A percentile compares a stretch with the other conserved stretches of the same genome.
phyloP scores from a whole-genome alignment of 805 yeast genomes.

The Suhomyces pyralidae region DNA sequence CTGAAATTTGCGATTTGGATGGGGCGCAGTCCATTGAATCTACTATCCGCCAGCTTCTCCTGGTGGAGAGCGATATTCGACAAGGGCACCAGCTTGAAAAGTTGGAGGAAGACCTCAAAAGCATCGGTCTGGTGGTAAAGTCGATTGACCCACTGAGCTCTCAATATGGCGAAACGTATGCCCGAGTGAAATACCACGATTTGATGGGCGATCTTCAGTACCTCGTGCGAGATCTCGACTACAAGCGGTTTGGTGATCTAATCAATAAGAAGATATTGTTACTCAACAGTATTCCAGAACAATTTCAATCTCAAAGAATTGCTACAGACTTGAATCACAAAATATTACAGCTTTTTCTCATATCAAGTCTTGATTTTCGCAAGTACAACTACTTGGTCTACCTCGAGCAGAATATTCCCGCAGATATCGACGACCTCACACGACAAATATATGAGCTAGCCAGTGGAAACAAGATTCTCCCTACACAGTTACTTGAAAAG shows the following conservation, averaged over 20 bases:
- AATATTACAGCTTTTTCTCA: slow-evolving; percentile 27
- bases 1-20: background rate
- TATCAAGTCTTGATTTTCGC: slow-evolving; percentile 35
- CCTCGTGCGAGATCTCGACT: slow-evolving; percentile 14
- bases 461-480: slow-evolving; percentile 12
- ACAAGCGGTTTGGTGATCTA: slow-evolving; percentile 19
- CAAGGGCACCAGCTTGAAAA: background rate
- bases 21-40: background rate
- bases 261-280: slow-evolving; percentile 28
- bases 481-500: slow-evolving; percentile 11
- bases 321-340: slow-evolving; percentile 17
- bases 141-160: background rate
- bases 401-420: slow-evolving; percentile 6
- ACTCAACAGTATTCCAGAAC: slow-evolving; percentile 12
- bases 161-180: background rate
- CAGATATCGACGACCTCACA: slow-evolving; percentile 1
- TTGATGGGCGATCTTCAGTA: slow-evolving; percentile 31
- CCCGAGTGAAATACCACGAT: slow-evolving; percentile 31
- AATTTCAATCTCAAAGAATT: background rate
- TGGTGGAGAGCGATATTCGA: background rate
- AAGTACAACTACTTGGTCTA: slow-evolving; percentile 22
- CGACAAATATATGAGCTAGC: slow-evolving; percentile 9
- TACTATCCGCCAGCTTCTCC: background rate
- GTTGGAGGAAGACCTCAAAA: background rate
- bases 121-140: background rate